phyloP scores from a whole-genome alignment of 306 rosid species.

The Astragalus membranaceus region DNA sequence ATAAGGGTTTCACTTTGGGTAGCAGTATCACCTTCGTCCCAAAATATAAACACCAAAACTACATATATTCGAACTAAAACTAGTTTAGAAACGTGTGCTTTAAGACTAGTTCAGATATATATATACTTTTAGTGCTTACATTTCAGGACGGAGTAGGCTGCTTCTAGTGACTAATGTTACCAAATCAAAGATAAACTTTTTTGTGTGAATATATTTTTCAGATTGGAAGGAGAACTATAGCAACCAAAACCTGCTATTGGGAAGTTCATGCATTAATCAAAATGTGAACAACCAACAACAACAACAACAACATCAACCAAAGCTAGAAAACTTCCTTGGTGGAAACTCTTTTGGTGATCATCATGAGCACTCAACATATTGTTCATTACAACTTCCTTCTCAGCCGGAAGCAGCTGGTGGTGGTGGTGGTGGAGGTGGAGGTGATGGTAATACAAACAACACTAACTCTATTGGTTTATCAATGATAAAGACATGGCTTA shows the following conservation, averaged over 20 bases:
- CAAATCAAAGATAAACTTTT: background rate
- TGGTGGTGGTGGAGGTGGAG: background rate
- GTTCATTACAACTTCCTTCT: slow-evolving; percentile 35
- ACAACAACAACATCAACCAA: slow-evolving; percentile 34
- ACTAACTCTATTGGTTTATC: slow-evolving; percentile 62
- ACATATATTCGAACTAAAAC: too few relatives aligned
- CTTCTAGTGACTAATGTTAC: too few relatives aligned
- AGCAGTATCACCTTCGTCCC: too few relatives aligned
- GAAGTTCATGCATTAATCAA: slow-evolving; percentile 37
- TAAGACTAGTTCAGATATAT: too few relatives aligned
- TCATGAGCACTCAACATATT: slow-evolving; percentile 25
- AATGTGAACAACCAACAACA: slow-evolving; percentile 38
- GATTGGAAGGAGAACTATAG: slow-evolving; percentile 76
- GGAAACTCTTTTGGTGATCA: slow-evolving; percentile 56
- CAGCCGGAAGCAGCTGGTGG: background rate
- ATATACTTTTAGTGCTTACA: too few relatives aligned
- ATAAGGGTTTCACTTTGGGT: background rate
- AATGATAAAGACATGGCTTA: slow-evolving; percentile 85
- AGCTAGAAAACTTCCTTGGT: slow-evolving; percentile 89
- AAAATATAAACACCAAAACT: too few relatives aligned
- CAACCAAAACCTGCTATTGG: slow-evolving; percentile 30
- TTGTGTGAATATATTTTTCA: background rate
- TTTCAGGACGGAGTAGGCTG: too few relatives aligned
- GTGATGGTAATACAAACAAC: background rate
- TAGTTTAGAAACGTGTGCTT: too few relatives aligned